A percentile compares a stretch with the other conserved stretches of the same genome.
Conservation (phyloP, 139 green algal genomes). For the Chlamydomonas sp. region DNA sequence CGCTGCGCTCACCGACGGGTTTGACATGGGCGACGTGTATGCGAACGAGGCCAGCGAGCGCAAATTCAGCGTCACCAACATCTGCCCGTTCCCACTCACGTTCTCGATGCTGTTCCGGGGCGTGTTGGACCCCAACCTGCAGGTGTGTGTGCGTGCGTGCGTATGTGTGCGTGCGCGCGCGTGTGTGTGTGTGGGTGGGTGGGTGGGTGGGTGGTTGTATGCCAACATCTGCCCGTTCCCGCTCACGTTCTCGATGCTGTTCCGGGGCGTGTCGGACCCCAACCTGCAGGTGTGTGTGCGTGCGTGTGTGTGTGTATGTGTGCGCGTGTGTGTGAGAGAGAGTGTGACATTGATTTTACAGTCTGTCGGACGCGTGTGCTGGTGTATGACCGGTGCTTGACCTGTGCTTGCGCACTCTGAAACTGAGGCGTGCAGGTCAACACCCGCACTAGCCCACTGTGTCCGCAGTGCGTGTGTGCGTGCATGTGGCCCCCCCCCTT, state of each 20-base stretch:
- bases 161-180: not conserved
- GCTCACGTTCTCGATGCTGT: constrained; percentile 30
- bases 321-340: constrained; percentile 6
- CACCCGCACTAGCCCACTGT: no score
- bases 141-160: constrained; percentile 14
- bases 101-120: constrained; percentile 26
- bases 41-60: constrained; percentile 32
- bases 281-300: constrained; percentile 23
- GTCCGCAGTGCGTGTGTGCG: no score
- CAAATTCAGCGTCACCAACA: constrained; percentile 47
- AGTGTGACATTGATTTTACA: no score
- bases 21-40: constrained; percentile 52
- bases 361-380: no score
- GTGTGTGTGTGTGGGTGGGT: no score
- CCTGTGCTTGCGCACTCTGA: no score
- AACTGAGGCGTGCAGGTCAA: no score
- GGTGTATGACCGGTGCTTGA: no score
- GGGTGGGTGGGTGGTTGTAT: no score
- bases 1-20: constrained; percentile 17
- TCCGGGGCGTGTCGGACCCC: constrained; percentile 21
- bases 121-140: constrained; percentile 24
- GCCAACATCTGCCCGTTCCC: constrained; percentile 54
- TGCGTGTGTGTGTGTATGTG: constrained; percentile 9
- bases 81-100: constrained; percentile 46
- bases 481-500: no score